Evolutionary conservation across 1,284 basidiomycete species (phyloP).

Genomic region (Ganoderma lucidum): DNA sequence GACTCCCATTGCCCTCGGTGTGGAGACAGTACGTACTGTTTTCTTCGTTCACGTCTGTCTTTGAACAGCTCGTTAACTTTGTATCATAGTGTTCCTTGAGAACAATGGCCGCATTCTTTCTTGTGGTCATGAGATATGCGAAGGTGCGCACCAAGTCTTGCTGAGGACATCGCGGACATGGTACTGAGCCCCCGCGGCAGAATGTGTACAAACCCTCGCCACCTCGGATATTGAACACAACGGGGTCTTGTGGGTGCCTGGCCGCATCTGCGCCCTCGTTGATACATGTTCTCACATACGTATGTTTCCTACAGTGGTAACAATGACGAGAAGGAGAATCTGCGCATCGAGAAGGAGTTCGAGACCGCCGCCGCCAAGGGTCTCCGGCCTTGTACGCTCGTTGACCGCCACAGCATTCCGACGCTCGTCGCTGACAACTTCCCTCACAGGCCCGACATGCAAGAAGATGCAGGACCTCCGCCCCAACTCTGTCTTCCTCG

Average conservation of each 20-base stretch:
- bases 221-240: conserved; percentile 60
- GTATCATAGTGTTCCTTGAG: conserved; percentile 50
- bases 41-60: background rate
- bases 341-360: conserved; percentile 59
- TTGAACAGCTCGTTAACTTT: background rate
- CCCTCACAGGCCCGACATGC: conserved; percentile 60
- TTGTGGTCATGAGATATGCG: conserved; percentile 70
- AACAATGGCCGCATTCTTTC: conserved; percentile 59
- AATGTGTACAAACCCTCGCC: conserved; percentile 59
- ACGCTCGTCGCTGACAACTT: background rate
- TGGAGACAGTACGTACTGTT: conserved; percentile 52
- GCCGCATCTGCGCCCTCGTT: background rate
- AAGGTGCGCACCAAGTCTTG: conserved; percentile 44
- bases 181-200: conserved; percentile 39
- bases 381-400: conserved; percentile 57
- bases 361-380: conserved; percentile 64
- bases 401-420: background rate
- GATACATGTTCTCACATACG: background rate
- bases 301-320: conserved; percentile 49
- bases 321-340: conserved; percentile 61
- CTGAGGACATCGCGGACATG: background rate
- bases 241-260: conserved; percentile 59
- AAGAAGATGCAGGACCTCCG: conserved; percentile 64
- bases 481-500: conserved; percentile 56
- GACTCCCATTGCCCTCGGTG: conserved; percentile 61